These are phyloP conservation scores for Colletotrichum destructivum DNA, from an alignment of 2,329 filamentous ascomycete genomes.

Conservation along the genomic window DNA sequence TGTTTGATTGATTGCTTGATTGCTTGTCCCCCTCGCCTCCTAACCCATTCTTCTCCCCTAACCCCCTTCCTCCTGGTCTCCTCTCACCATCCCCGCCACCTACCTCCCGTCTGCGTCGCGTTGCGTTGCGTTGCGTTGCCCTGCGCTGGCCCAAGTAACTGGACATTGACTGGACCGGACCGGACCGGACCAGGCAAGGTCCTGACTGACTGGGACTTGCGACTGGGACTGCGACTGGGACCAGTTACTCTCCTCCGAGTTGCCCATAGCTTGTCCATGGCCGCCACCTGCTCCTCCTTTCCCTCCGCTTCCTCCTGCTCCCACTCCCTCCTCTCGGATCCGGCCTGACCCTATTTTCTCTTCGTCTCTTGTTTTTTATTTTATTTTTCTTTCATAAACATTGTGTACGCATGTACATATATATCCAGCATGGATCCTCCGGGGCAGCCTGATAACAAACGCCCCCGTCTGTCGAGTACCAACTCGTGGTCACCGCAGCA, in stretches of 20 bases:
- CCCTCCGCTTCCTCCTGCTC: too few species aligned
- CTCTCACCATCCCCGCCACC: neutral
- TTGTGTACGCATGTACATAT: conserved; percentile 56
- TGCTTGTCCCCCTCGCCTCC: conserved; percentile 18
- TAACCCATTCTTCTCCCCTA: too few species aligned
- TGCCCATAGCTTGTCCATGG: conserved; percentile 49
- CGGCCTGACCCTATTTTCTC: conserved; percentile 44
- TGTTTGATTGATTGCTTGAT: conserved; percentile 25
- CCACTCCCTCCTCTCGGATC: conserved; percentile 31
- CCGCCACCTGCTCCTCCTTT: conserved; percentile 41
- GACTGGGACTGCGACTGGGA: too few species aligned
- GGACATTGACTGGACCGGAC: too few species aligned
- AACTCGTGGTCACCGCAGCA: conserved; percentile 63
- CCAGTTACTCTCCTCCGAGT: too few species aligned
- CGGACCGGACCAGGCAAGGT: too few species aligned
- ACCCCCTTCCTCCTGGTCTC: conserved; percentile 16
- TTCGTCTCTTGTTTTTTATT: conserved; percentile 43
- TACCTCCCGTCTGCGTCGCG: too few species aligned
- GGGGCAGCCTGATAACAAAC: conserved; percentile 72
- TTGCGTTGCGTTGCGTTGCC: neutral
- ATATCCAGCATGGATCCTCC: conserved; percentile 72
- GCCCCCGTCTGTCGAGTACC: conserved; percentile 66
- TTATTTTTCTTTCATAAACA: too few species aligned
- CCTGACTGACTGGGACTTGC: too few species aligned
- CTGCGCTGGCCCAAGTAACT: neutral